Evolutionary conservation across 2,329 filamentous ascomycete genomes (phyloP).

Genomic region (Epichloe amarillans): DNA sequence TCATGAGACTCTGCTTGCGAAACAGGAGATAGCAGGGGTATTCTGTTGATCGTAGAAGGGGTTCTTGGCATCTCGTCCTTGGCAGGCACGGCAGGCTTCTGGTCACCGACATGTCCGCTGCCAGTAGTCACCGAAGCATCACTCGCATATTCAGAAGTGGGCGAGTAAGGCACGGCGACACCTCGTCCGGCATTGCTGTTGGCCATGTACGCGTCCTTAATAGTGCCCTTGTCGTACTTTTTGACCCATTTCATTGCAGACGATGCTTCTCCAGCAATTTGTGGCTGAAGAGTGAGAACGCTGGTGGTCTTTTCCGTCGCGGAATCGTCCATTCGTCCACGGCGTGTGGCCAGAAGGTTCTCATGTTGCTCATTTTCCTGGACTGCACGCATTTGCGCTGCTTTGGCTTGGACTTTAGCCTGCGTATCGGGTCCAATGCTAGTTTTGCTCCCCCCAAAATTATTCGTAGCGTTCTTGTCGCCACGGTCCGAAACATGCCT

Average conservation of each 20-base stretch:
- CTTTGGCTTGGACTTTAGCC: slow-evolving; percentile 82
- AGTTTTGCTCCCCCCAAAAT: slow-evolving; percentile 52
- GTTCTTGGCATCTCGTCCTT: slow-evolving; percentile 19
- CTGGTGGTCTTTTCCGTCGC: slow-evolving; percentile 71
- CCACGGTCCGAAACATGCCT: slow-evolving; percentile 42
- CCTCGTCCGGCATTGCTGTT: slow-evolving; percentile 62
- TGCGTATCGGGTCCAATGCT: slow-evolving; percentile 86
- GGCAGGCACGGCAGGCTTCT: slow-evolving; percentile 25
- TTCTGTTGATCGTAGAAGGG: slow-evolving; percentile 1
- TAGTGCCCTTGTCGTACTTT: slow-evolving; percentile 82
- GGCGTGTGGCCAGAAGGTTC: slow-evolving; percentile 29
- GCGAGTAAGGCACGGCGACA: slow-evolving; percentile 19
- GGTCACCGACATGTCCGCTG: neutral
- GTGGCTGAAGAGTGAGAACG: slow-evolving; percentile 73
- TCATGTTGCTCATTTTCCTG: slow-evolving; percentile 44
- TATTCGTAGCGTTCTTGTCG: slow-evolving; percentile 29
- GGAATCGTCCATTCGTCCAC: slow-evolving; percentile 42
- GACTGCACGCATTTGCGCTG: slow-evolving; percentile 64
- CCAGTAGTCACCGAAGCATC: slow-evolving; percentile 8
- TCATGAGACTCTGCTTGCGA: neutral
- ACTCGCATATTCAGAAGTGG: slow-evolving; percentile 21
- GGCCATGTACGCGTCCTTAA: slow-evolving; percentile 74
- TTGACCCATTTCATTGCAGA: slow-evolving; percentile 95
- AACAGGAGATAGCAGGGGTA: neutral
- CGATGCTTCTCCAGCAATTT: slow-evolving; percentile 73